Conservation (phyloP, 192 early-diverging fungal species). For the Ambispora gerdemannii region DNA sequence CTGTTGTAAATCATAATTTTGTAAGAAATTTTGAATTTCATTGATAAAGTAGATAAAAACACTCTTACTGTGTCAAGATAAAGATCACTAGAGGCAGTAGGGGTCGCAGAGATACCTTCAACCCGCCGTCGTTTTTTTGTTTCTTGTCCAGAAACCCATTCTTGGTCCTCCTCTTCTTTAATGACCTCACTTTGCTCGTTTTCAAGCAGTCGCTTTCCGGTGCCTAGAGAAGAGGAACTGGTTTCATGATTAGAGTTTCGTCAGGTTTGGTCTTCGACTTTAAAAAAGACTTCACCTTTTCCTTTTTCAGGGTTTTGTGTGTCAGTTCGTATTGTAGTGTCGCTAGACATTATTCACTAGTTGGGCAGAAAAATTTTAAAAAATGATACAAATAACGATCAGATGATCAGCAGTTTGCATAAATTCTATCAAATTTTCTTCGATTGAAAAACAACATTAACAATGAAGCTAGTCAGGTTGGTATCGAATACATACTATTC, state of each 20-base stretch:
- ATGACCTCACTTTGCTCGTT: background rate
- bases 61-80: conserved; percentile 66
- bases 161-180: background rate
- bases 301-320: no score
- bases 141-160: background rate
- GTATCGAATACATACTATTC: no score
- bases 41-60: background rate
- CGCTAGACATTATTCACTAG: no score
- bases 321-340: no score
- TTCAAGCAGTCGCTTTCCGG: no score
- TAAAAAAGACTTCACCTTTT: no score
- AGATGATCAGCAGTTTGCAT: background rate
- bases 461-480: conserved; percentile 26
- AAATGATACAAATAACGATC: background rate
- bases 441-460: background rate
- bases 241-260: no score
- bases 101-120: no score
- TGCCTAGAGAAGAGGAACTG: no score
- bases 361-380: background rate
- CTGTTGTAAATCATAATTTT: background rate
- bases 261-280: no score
- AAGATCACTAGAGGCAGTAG: conserved; percentile 44
- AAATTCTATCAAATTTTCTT: background rate
- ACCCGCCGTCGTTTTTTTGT: background rate
- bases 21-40: background rate